A percentile compares a stretch with the other conserved stretches of the same genome.
Conservation (phyloP, 2,329 filamentous ascomycete genomes). For the Zarea fungicola region DNA sequence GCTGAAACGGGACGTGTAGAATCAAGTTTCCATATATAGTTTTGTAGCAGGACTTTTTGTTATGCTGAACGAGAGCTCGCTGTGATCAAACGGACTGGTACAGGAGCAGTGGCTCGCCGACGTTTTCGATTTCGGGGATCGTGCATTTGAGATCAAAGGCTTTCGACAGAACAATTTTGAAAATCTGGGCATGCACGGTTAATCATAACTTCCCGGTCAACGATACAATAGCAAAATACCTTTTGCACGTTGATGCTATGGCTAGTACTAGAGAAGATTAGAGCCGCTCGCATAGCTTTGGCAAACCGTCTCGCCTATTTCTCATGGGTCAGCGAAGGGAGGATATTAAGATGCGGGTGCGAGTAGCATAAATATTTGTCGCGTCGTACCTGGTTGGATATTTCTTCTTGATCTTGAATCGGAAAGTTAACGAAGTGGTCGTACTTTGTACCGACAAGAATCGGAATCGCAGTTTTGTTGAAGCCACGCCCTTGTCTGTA, state of each 20-base stretch:
- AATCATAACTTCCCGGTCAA: conserved; percentile 1
- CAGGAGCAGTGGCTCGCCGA: conserved; percentile 89
- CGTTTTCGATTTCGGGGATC: conserved; percentile 97
- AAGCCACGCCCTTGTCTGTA: conserved; percentile 96
- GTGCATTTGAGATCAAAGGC: conserved; percentile 98
- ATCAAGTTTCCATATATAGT: not conserved
- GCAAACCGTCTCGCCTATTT: conserved; percentile 87
- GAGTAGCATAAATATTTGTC: no score
- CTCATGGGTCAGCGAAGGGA: conserved; percentile 11
- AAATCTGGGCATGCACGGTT: conserved; percentile 60
- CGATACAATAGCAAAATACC: conserved; percentile 44
- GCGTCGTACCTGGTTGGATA: conserved; percentile 75
- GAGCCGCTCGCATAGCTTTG: conserved; percentile 93
- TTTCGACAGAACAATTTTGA: conserved; percentile 98
- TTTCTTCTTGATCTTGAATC: conserved; percentile 95
- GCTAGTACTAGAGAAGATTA: conserved; percentile 98
- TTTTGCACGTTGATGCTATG: conserved; percentile 99
- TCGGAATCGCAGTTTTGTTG: conserved; percentile 99
- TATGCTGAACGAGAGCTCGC: not conserved
- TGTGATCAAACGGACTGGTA: conserved; percentile 59
- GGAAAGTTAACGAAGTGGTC: conserved; percentile 99
- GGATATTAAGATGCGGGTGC: not conserved
- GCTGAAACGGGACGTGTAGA: not conserved
- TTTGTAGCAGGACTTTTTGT: not conserved
- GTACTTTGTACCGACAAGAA: conserved; percentile 95